Percentiles rank a stretch among this genome's conserved stretches.
Conservation (phyloP, 208 protist species). For the Spongospora subterranea region DNA sequence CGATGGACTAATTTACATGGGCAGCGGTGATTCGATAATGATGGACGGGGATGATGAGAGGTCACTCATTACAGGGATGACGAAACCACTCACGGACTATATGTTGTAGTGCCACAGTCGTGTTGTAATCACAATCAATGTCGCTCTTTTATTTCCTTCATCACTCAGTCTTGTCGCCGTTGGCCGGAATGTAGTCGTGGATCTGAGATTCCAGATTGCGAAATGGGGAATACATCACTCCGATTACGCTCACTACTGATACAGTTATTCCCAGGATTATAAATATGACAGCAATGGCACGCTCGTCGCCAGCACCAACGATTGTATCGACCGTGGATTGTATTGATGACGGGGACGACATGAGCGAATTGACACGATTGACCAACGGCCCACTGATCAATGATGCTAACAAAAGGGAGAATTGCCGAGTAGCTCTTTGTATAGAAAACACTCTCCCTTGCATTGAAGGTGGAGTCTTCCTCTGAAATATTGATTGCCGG, state of each 20-base stretch:
- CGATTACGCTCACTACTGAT: not conserved
- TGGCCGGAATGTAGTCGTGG: not conserved
- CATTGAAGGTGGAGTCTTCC: conserved; percentile 14
- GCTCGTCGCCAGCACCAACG: conserved; percentile 33
- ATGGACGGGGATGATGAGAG: too few relatives aligned
- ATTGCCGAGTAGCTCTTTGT: not conserved
- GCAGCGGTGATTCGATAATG: too few relatives aligned
- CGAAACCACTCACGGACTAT: too few relatives aligned
- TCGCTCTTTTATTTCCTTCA: too few relatives aligned
- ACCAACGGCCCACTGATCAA: not conserved
- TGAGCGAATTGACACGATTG: not conserved
- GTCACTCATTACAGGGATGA: too few relatives aligned
- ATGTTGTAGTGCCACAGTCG: too few relatives aligned
- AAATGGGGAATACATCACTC: not conserved
- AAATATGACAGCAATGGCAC: not conserved
- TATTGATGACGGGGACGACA: not conserved
- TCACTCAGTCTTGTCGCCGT: too few relatives aligned
- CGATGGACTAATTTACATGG: too few relatives aligned
- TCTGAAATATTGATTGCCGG: conserved; percentile 10
- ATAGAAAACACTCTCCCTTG: conserved; percentile 16
- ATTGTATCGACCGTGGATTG: not conserved
- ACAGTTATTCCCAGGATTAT: not conserved
- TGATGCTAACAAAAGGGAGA: not conserved
- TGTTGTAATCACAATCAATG: too few relatives aligned
- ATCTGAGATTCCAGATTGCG: not conserved